phyloP scores from a whole-genome alignment of 1,139 yeast genomes.

The Sugiyamaella xylanicola region DNA sequence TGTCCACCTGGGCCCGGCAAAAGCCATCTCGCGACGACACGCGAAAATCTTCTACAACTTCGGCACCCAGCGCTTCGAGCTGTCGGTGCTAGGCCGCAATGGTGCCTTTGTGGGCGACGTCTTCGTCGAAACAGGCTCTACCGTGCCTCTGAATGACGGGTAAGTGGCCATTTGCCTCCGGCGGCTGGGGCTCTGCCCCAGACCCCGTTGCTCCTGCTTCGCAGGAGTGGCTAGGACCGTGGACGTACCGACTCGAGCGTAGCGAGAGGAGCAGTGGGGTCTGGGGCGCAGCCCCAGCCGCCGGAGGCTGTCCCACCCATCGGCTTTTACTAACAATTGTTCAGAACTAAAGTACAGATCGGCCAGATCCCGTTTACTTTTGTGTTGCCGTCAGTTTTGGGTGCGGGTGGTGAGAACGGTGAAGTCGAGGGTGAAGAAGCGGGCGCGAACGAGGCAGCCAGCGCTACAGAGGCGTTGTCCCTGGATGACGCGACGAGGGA shows the following conservation, averaged over 20 bases:
- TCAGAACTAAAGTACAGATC: slow-evolving; percentile 79
- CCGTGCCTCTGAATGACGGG: slow-evolving; percentile 75
- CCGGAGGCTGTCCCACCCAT: not conserved
- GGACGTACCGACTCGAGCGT: not conserved
- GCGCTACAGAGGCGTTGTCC: slow-evolving; percentile 31
- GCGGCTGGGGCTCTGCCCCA: not conserved
- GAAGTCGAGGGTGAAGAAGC: slow-evolving; percentile 12
- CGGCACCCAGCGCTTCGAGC: slow-evolving; percentile 89
- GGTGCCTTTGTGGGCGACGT: slow-evolving; percentile 94
- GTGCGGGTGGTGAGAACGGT: slow-evolving; percentile 26
- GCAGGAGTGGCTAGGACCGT: not conserved
- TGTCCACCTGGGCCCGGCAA: slow-evolving; percentile 87
- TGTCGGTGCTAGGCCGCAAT: slow-evolving; percentile 87
- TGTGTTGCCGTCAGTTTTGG: slow-evolving; percentile 63
- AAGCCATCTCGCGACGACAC: slow-evolving; percentile 89
- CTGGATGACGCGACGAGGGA: slow-evolving; percentile 28
- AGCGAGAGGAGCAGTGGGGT: not conserved
- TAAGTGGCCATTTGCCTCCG: slow-evolving; percentile 22
- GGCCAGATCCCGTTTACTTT: slow-evolving; percentile 90
- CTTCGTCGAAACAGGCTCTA: slow-evolving; percentile 85
- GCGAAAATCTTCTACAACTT: slow-evolving; percentile 94
- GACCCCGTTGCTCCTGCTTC: slow-evolving; percentile 3
- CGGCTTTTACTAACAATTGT: slow-evolving; percentile 12
- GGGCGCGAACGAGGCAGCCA: slow-evolving; percentile 28
- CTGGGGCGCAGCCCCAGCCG: slow-evolving; percentile 7